Conservation (phyloP, 768 basidiomycete genomes). For the Gelatoporia subvermispora region DNA sequence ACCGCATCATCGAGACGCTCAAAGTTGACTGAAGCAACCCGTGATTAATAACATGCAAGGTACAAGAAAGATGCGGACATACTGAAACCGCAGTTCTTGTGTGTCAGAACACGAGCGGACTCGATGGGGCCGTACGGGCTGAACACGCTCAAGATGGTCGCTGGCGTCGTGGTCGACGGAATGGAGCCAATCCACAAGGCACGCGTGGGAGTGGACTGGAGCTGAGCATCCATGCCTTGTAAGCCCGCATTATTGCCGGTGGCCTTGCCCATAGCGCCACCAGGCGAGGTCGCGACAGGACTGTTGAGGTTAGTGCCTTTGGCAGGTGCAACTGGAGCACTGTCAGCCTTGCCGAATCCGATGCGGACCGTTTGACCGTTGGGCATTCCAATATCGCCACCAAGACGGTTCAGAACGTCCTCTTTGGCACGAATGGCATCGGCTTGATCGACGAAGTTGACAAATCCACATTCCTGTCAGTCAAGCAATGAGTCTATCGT, state of each 20-base stretch:
- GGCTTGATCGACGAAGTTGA: conserved; percentile 93
- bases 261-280: conserved; percentile 38
- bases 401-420: conserved; percentile 92
- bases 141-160: conserved; percentile 92
- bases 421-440: conserved; percentile 98
- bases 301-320: conserved; percentile 64
- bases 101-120: conserved; percentile 90
- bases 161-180: conserved; percentile 90
- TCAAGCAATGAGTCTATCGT: background rate
- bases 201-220: conserved; percentile 88
- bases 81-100: conserved; percentile 96
- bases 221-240: conserved; percentile 75
- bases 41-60: background rate
- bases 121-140: conserved; percentile 98
- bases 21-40: conserved; percentile 71
- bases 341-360: conserved; percentile 97
- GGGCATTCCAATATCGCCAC: conserved; percentile 90
- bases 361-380: conserved; percentile 96
- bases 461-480: conserved; percentile 92
- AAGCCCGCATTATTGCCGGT: conserved; percentile 46
- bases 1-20: conserved; percentile 97
- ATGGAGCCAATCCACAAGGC: conserved; percentile 98
- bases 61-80: conserved; percentile 26
- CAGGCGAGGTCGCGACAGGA: conserved; percentile 63
- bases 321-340: conserved; percentile 86